These are phyloP conservation scores for Tagetes patula DNA, from an alignment of 129 eudicot species.

Conservation along the genomic window DNA sequence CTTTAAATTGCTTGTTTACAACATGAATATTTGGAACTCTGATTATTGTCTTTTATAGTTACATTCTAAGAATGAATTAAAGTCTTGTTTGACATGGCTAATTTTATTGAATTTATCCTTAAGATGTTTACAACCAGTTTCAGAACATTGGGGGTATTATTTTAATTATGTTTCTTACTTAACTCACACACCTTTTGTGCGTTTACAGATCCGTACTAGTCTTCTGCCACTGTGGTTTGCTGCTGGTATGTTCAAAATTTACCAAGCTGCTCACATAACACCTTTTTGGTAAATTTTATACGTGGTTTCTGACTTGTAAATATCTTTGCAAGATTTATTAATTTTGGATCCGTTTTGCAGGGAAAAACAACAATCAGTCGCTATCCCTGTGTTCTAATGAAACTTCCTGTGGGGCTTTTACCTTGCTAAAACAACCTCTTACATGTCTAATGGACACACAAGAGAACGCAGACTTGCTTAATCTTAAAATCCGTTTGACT, in stretches of 20 bases:
- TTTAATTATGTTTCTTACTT: constrained; percentile 5
- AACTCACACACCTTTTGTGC: constrained; percentile 6
- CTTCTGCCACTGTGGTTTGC: constrained; percentile 78
- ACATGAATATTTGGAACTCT: neutral
- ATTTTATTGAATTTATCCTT: neutral
- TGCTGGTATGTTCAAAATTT: constrained; percentile 53
- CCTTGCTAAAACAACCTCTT: constrained; percentile 31
- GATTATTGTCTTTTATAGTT: neutral
- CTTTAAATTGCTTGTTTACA: constrained; percentile 2
- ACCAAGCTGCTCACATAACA: neutral
- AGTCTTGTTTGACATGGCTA: neutral
- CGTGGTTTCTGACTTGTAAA: constrained; percentile 5
- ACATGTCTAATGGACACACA: constrained; percentile 23
- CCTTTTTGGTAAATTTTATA: constrained; percentile 12
- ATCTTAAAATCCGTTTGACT: constrained; percentile 61
- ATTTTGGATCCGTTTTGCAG: constrained; percentile 37
- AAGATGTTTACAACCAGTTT: neutral
- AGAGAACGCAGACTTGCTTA: constrained; percentile 41
- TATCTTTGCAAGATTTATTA: neutral
- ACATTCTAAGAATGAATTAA: neutral
- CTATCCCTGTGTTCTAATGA: constrained; percentile 57
- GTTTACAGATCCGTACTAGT: constrained; percentile 57
- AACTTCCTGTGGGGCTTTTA: constrained; percentile 35
- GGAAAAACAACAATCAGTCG: constrained; percentile 50
- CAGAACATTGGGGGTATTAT: constrained; percentile 4